These are phyloP conservation scores for Cordia subcordata DNA, from an alignment of 257 asterid genomes.

Conservation along the genomic window DNA sequence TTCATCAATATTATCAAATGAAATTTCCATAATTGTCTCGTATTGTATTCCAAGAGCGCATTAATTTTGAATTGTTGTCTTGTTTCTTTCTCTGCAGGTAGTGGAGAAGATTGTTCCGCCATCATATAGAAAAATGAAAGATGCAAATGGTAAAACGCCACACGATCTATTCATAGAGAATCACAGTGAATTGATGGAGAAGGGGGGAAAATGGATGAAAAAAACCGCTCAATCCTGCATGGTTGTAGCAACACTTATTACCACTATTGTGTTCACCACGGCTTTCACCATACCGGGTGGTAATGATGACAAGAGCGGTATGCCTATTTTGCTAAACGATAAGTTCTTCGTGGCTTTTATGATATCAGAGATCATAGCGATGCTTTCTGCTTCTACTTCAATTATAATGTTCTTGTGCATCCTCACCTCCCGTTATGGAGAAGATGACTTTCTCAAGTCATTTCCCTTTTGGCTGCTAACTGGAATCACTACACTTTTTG, in stretches of 20 bases:
- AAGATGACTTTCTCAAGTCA: slow-evolving; percentile 15
- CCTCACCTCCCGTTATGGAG: slow-evolving; percentile 23
- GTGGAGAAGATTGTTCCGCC: slow-evolving; percentile 2
- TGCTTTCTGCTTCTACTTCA: slow-evolving; percentile 9
- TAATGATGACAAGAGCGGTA: slow-evolving; percentile 6
- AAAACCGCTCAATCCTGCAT: slow-evolving; percentile 28
- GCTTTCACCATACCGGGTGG: slow-evolving; percentile 40
- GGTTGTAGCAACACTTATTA: slow-evolving; percentile 30
- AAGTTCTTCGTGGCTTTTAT: slow-evolving; percentile 25
- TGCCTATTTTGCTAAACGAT: slow-evolving; percentile 14
- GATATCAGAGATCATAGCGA: slow-evolving; percentile 23
- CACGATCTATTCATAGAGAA: not conserved
- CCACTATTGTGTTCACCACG: slow-evolving; percentile 34
- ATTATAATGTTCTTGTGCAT: slow-evolving; percentile 29
- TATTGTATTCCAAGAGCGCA: too few relatives aligned
- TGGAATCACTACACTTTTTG: not conserved
- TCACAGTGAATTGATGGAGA: not conserved
- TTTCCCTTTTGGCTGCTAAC: slow-evolving; percentile 8
- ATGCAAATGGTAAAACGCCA: not conserved
- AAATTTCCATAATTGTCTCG: too few relatives aligned
- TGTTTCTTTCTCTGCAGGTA: not conserved
- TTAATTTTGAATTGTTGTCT: too few relatives aligned
- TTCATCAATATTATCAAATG: not conserved
- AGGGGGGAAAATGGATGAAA: slow-evolving; percentile 32
- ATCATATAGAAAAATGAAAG: not conserved